Percentiles rank a stretch among this genome's conserved stretches.
These are phyloP conservation scores for Excoecaria agallocha DNA, from an alignment of 345 rosid genomes.

Conservation along the genomic window DNA sequence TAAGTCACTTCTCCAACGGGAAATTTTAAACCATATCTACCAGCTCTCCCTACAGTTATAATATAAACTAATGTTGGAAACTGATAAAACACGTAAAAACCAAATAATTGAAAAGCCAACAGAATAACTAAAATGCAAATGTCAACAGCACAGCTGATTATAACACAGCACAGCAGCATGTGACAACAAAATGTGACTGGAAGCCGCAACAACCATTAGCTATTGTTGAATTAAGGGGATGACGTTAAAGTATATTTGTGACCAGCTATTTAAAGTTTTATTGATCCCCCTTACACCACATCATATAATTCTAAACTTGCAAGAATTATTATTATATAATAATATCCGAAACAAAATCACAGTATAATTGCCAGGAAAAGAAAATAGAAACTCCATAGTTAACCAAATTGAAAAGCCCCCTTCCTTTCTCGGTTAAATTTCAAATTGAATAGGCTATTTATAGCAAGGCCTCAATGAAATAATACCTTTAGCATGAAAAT, in stretches of 20 bases:
- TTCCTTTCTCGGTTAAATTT: not conserved
- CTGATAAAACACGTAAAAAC: not conserved
- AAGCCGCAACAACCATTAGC: not conserved
- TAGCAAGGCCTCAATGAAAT: not conserved
- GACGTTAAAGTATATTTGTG: not conserved
- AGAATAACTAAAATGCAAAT: not conserved
- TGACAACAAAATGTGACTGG: not conserved
- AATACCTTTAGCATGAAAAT: not conserved
- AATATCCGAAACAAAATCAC: not conserved
- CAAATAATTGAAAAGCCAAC: not conserved
- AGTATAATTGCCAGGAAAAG: not conserved
- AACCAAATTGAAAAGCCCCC: slow-evolving; percentile 1
- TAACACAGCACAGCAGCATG: not conserved
- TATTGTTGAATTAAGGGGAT: not conserved
- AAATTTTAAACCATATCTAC: slow-evolving; percentile 80
- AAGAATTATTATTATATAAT: too few relatives aligned
- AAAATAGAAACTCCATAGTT: not conserved
- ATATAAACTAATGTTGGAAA: not conserved
- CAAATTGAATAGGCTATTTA: not conserved
- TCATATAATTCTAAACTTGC: too few relatives aligned
- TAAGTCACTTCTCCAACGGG: slow-evolving; percentile 95
- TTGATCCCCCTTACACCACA: too few relatives aligned
- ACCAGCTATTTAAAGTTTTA: too few relatives aligned
- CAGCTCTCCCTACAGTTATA: slow-evolving; percentile 68
- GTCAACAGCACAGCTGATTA: not conserved